These are phyloP conservation scores for Barnettozyma sp. DNA, from an alignment of 805 yeast genomes.

Conservation along the genomic window DNA sequence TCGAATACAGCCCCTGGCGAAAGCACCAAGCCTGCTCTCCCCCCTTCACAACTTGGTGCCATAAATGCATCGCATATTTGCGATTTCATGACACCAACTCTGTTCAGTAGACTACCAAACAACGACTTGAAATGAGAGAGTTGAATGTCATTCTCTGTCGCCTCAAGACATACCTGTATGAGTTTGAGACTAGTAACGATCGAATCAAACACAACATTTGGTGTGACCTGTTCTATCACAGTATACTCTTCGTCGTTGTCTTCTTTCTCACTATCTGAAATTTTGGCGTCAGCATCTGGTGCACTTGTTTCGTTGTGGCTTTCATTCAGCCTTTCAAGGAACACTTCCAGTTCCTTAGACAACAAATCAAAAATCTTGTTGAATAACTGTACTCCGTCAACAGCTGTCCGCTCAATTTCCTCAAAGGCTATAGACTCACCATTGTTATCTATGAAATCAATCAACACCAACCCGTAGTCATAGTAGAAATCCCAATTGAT, in stretches of 20 bases:
- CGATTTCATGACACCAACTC: background rate
- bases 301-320: conserved; percentile 13
- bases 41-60: too few relatives aligned
- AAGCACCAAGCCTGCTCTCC: too few relatives aligned
- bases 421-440: conserved; percentile 10
- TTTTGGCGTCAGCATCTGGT: conserved; percentile 10
- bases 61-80: conserved; percentile 1
- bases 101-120: background rate
- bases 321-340: conserved; percentile 14
- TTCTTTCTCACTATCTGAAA: conserved; percentile 11
- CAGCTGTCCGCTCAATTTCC: conserved; percentile 8
- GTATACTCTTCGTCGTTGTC: conserved; percentile 15
- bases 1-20: conserved; percentile 12
- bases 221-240: conserved; percentile 23
- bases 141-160: conserved; percentile 9
- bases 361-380: conserved; percentile 14
- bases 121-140: conserved; percentile 5
- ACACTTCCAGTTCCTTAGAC: conserved; percentile 16
- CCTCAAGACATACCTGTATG: conserved; percentile 11
- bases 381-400: conserved; percentile 8
- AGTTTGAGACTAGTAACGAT: conserved; percentile 11
- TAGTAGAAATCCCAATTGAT: conserved; percentile 26
- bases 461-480: conserved; percentile 18
- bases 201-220: conserved; percentile 19
- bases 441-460: conserved; percentile 12